Evolutionary conservation across 768 basidiomycete genomes (phyloP), one percentile per base, ranked within the genome.

Genomic region (Termitomyces eurrhizus): DNA sequence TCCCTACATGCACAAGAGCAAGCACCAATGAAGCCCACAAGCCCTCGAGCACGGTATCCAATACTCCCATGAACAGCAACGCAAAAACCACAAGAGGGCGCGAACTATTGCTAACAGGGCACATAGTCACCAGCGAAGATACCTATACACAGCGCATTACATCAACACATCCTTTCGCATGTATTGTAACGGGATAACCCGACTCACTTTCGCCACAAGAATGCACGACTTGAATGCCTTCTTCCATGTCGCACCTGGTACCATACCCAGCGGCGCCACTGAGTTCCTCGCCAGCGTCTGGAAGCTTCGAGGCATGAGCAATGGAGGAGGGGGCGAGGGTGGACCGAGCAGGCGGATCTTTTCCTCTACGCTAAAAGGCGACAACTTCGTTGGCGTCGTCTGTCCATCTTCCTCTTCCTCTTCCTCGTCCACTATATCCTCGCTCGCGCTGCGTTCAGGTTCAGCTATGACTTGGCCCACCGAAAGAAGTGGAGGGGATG

Each of bases 191-290:
- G 21, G n/a, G 32, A 44, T 13, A 4, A 21, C 7, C 3, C 56
- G 24, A 59, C 62, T 8, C 48, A 72, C 73, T 66, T 74, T 74
- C 36, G 64, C 56, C 26, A 69, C 60, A 41, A 74, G 64, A 8
- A 74, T 61, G 51, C 66, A 69, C 21, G 71, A 70, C 62, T 73
- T 73, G 41, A 67, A 35, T 12, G 62, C 55, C 56, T 66, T 65
- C 53, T 60, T 62, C 69, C 60, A 64, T 44, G 57, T 53, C 21
- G 24, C 60, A n/a, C 49, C 50, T 26, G 56, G 26, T 13, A 60
- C 36, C 41, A n/a, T n/a, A 44, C 14, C 48, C 24, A 62, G 26
- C 18, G 55, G 41, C 39, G 37, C 39, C 18, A 37, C 46, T 33
- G 24, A 48, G 11, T 39, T 52, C 32, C 41, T 24, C n/a, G 21